Evolutionary conservation across 2,329 filamentous ascomycete genomes (phyloP).

Genomic region (Lachnellula arida): DNA sequence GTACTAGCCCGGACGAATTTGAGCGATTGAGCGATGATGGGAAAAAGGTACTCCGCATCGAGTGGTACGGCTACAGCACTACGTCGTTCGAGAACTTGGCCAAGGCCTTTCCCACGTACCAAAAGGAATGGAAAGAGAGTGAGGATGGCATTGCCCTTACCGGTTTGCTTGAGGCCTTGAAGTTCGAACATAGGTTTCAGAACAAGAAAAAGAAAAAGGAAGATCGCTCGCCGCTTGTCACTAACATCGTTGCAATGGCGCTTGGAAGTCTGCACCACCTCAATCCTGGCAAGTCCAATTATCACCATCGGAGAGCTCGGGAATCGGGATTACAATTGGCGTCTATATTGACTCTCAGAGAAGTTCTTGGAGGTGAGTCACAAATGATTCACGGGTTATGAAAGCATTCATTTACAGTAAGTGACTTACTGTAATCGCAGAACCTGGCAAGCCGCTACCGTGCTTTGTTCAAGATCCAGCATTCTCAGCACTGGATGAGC

Average conservation of each 20-base stretch:
- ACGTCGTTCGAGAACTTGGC: neutral
- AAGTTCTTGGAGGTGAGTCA: neutral
- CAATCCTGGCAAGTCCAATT: neutral
- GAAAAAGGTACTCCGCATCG: neutral
- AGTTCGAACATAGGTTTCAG: too few species aligned
- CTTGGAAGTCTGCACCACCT: neutral
- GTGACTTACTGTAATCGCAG: neutral
- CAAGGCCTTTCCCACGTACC: neutral
- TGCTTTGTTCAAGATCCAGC: neutral
- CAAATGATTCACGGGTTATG: neutral
- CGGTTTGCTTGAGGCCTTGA: neutral
- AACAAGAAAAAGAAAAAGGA: neutral
- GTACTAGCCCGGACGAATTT: neutral
- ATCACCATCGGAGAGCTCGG: too few species aligned
- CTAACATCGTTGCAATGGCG: neutral
- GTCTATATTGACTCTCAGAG: neutral
- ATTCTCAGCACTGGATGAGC: neutral
- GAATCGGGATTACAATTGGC: neutral
- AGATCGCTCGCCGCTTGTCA: neutral
- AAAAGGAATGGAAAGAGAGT: neutral
- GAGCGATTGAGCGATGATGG: neutral
- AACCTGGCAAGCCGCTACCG: neutral
- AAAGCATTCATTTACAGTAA: neutral
- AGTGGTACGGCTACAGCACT: neutral
- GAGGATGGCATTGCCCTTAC: neutral